phyloP scores from a whole-genome alignment of 495 filamentous ascomycete species.

The Penicillium waksmanii region DNA sequence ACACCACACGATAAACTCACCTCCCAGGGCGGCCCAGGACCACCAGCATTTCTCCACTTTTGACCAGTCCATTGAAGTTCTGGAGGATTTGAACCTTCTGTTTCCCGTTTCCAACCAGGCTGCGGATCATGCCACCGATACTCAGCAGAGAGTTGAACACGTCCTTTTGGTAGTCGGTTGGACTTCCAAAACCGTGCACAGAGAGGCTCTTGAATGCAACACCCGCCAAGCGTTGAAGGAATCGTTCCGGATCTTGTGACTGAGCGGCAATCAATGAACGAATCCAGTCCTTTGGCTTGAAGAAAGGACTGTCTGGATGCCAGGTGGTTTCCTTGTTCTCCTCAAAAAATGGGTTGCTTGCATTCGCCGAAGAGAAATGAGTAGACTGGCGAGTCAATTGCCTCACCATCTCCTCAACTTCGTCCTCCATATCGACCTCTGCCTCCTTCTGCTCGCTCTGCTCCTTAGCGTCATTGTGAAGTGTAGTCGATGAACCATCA shows the following conservation, averaged over 20 bases:
- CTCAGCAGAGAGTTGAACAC: conserved; percentile 62
- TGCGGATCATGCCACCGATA: conserved; percentile 38
- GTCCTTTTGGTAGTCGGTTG: conserved; percentile 74
- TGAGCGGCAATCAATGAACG: conserved; percentile 35
- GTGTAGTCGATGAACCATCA: not conserved
- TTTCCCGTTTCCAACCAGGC: conserved; percentile 33
- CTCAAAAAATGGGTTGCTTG: conserved; percentile 38
- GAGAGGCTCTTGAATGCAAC: conserved; percentile 56
- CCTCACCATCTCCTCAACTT: conserved; percentile 37
- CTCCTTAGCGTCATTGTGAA: not conserved
- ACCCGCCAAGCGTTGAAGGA: conserved; percentile 36
- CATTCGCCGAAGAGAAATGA: conserved; percentile 25
- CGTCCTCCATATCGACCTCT: conserved; percentile 27
- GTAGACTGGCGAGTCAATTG: conserved; percentile 39
- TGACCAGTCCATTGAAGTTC: conserved; percentile 7
- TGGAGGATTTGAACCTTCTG: conserved; percentile 9
- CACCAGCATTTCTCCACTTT: not conserved
- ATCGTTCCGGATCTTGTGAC: conserved; percentile 38
- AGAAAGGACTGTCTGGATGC: conserved; percentile 36
- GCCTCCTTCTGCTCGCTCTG: not conserved
- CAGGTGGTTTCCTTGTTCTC: conserved; percentile 32
- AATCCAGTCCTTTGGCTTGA: conserved; percentile 39
- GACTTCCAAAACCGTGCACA: conserved; percentile 68
- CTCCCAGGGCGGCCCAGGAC: not conserved
- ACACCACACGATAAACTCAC: not conserved